Evolutionary conservation across 2,329 filamentous ascomycete genomes (phyloP).

Genomic region (Paracoccidioides brasiliensis): DNA sequence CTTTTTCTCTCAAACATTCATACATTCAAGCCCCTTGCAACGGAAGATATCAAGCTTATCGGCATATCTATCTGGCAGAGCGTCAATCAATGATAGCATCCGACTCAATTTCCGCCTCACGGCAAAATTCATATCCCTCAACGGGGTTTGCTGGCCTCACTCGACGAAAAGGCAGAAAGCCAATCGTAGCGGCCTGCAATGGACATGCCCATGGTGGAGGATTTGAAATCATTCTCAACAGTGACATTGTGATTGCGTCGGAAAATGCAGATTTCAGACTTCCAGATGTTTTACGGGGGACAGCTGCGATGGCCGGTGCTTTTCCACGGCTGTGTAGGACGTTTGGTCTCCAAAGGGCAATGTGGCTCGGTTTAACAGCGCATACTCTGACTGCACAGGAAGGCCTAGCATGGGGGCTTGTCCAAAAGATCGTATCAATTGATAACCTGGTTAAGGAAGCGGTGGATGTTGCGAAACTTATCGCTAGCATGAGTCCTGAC

Average conservation of each 20-base stretch:
- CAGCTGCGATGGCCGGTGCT: conserved; percentile 57
- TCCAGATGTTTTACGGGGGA: conserved; percentile 59
- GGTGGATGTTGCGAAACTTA: conserved; percentile 42
- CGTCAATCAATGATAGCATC: conserved; percentile 21
- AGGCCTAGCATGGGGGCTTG: conserved; percentile 50
- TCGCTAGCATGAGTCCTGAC: conserved; percentile 57
- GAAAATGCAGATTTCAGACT: conserved; percentile 49
- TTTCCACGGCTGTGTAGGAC: conserved; percentile 53
- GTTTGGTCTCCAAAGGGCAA: conserved; percentile 53
- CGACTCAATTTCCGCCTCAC: conserved; percentile 14
- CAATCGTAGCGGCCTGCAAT: conserved; percentile 63
- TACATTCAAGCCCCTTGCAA: not conserved
- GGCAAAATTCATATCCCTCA: conserved; percentile 26
- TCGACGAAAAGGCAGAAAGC: conserved; percentile 51
- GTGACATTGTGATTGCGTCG: conserved; percentile 56
- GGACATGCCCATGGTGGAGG: conserved; percentile 64
- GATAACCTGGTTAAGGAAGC: conserved; percentile 48
- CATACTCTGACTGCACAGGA: conserved; percentile 46
- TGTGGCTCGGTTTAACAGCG: conserved; percentile 58
- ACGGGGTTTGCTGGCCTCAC: conserved; percentile 44
- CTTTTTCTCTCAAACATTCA: not conserved
- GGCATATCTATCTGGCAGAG: conserved; percentile 2
- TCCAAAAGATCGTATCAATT: conserved; percentile 50
- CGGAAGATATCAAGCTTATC: not conserved
- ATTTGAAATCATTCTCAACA: conserved; percentile 79